Base-by-base conservation (phyloP, 805 yeast species). In the Ogataea pini region DNA sequence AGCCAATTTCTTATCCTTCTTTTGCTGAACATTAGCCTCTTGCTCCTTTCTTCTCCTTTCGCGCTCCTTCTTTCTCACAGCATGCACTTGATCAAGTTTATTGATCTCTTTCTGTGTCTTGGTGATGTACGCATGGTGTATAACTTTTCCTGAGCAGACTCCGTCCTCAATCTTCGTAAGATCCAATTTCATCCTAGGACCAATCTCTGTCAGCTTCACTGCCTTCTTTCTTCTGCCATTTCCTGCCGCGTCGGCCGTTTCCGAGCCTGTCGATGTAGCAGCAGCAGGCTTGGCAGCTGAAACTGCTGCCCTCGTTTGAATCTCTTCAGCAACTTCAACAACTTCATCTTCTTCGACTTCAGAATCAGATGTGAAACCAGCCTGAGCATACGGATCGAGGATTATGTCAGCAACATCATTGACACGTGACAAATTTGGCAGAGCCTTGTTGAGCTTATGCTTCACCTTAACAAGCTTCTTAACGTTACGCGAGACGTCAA, bases 281-380 rank as follows among this genome's bases (percentile, higher is more conserved):
- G 46, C 45, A 16, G 44, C 48, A 6, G 34, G 32, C 19, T 25
- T 38, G 12, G 40, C 18, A 8, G 40, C 40, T 7, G 40, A 10
- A 8, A 28, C 40, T 7, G 40, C 10, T n/a, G 42, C 34, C 24
- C 14, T 39, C 16, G 42, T 39, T 14, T 17, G 25, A 7, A 39
- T 27, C 28, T 57, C 61, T 44, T 65, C 62, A 47, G 65, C 58
- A 19, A 86, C 74, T 55, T 83, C 89, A 25, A 89, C 92, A 45
- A 85, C 77, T 20, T 83, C 88, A 56, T 91, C 97, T 51, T 91
- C 97, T 61, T 94, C 98, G 37, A 90, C 82, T 72, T 92, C 99
- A 3, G 96, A 86, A 60, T 92, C 99, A 40, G 94, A 84, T 1
- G 97, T 89, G 63, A 84, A 82, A 1, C 83, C 89, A 9, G 77